Conservation (phyloP, 805 yeast species). For the Yamadazyma kitorensis region DNA sequence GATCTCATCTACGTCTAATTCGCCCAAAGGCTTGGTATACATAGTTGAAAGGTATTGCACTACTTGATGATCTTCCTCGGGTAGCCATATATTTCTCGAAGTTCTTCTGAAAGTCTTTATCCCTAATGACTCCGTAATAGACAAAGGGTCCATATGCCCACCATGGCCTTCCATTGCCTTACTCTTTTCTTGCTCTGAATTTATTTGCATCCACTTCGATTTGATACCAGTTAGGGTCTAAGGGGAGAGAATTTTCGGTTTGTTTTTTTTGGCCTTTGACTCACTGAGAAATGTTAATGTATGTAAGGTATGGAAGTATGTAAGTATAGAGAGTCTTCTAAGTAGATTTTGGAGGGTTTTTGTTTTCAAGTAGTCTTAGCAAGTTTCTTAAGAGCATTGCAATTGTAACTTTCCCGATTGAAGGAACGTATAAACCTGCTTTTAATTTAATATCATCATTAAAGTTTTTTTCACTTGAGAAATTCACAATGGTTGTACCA, state of each 20-base stretch:
- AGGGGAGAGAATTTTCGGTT: no score
- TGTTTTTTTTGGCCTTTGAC: no score
- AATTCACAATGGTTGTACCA: constrained; percentile 90
- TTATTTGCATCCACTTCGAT: no score
- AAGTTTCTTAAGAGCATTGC: constrained; percentile 90
- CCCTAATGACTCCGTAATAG: constrained; percentile 69
- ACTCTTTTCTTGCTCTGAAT: no score
- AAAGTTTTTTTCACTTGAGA: constrained; percentile 87
- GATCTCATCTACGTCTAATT: constrained; percentile 38
- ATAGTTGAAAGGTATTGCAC: constrained; percentile 39
- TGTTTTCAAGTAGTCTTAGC: constrained; percentile 73
- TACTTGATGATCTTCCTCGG: constrained; percentile 63
- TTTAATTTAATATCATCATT: constrained; percentile 74
- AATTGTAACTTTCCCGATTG: constrained; percentile 94
- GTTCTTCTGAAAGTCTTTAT: constrained; percentile 67
- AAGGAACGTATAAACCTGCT: constrained; percentile 92
- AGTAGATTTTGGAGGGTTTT: no score
- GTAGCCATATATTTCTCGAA: constrained; percentile 69
- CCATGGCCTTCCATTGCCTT: no score
- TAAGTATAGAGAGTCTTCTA: no score
- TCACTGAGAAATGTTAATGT: no score
- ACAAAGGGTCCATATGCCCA: constrained; percentile 51
- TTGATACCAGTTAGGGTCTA: no score
- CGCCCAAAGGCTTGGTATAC: constrained; percentile 19
- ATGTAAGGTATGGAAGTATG: no score